Evolutionary conservation across 2,329 filamentous ascomycete species (phyloP), one percentile per base, ranked within the genome.

Genomic region (Neonectria faginata): DNA sequence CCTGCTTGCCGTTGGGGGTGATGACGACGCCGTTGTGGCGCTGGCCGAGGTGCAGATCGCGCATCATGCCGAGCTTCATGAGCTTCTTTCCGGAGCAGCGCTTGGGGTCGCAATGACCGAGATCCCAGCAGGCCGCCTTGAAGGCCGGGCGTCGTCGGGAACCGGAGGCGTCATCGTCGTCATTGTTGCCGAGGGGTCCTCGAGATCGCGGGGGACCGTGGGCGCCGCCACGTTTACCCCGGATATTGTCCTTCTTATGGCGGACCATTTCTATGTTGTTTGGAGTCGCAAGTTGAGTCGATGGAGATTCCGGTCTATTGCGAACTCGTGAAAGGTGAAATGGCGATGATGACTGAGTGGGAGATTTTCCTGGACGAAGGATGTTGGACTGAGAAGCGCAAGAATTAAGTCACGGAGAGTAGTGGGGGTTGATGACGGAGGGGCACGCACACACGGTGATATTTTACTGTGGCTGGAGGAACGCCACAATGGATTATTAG

Each of bases 31-130:
- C 96, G 39, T 90, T 88, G 78, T 96, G 94, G 72, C 95, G 94
- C 80, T 98, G 94, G 57, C 96, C 96, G 60, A 98, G 85, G 74
- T 95, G 89, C 58, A 99, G 86, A 75, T 97, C 92, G 71, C 96
- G 91, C 93, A 99, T 97, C 74, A 97, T 84, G 3, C 95, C 95
- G 60, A 97, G 87, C 68, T 91, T 90, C 87, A 99, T 97, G 36
- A 99, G 86, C 68, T 93, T 90, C 83, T 99, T 99, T 33, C 96
- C 96, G 0, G 94, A 97, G 81, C 96, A 99, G 72, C 95, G 86
- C 80, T 97, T 98, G 9, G 95, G 93, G 76, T 99, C 96, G 83
- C 96, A 99, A 82, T 99, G 96, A 67, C 94, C 95, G 36, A 99
- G 86, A 76, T 99, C 96, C 96, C 96, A 99, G 79, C 95, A 97